phyloP scores from a whole-genome alignment of 2,329 filamentous ascomycete genomes.

The Thyridium curvatum region DNA sequence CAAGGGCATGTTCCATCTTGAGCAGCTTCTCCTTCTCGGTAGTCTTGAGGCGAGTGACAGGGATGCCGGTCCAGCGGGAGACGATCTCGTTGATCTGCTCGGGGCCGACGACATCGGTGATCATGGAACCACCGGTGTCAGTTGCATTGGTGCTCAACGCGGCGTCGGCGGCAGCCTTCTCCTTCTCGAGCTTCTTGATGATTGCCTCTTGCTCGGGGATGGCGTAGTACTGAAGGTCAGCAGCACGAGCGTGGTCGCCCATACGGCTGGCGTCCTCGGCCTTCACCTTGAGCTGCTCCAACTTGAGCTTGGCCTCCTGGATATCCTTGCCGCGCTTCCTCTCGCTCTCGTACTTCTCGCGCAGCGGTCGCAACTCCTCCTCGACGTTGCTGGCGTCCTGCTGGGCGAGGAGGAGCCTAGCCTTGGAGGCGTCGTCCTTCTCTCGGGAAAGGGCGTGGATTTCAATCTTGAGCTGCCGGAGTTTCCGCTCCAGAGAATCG shows the following conservation, averaged over 20 bases:
- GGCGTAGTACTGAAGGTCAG: slow-evolving; percentile 93
- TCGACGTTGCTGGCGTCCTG: slow-evolving; percentile 91
- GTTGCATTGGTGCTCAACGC: slow-evolving; percentile 48
- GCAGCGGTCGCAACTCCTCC: slow-evolving; percentile 84
- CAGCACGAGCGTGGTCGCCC: slow-evolving; percentile 78
- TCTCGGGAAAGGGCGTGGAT: slow-evolving; percentile 93
- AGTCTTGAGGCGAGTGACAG: slow-evolving; percentile 87
- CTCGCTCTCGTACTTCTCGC: slow-evolving; percentile 93
- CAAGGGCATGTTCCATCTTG: slow-evolving; percentile 85
- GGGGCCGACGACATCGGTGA: slow-evolving; percentile 89
- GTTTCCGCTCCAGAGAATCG: slow-evolving; percentile 85
- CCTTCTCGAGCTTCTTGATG: slow-evolving; percentile 75
- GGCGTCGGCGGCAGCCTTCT: slow-evolving; percentile 74
- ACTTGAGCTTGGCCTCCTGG: slow-evolving; percentile 90
- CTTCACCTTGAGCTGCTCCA: slow-evolving; percentile 86
- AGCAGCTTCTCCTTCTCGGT: slow-evolving; percentile 98
- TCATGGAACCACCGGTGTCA: slow-evolving; percentile 63
- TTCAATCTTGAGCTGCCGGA: slow-evolving; percentile 91
- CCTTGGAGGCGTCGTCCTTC: slow-evolving; percentile 86
- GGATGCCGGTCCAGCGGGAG: slow-evolving; percentile 95
- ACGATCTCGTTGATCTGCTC: slow-evolving; percentile 99
- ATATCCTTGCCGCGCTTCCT: slow-evolving; percentile 87
- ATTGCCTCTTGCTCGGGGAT: slow-evolving; percentile 83
- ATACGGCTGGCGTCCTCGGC: slow-evolving; percentile 87
- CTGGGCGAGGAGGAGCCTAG: slow-evolving; percentile 74